A percentile compares a stretch with the other conserved stretches of the same genome.
These are phyloP conservation scores for Podospora didyma DNA, from an alignment of 495 filamentous ascomycete genomes.

Conservation along the genomic window DNA sequence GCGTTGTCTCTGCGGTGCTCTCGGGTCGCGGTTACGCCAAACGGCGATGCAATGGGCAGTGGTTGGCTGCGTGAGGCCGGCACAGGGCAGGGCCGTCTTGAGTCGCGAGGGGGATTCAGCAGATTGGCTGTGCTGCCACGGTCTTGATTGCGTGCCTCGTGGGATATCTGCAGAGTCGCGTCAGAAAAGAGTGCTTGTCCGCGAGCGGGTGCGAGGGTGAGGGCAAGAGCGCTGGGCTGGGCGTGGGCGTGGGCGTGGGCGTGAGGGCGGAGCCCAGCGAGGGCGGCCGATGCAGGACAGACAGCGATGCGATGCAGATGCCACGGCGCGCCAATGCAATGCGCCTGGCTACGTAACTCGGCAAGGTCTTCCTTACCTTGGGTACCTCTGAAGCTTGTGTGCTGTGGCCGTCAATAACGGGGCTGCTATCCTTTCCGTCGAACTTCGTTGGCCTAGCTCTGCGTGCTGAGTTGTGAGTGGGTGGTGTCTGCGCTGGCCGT, in stretches of 20 bases:
- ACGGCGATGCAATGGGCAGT: conserved; percentile 19
- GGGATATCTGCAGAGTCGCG: conserved; percentile 36
- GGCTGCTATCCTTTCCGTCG: neutral
- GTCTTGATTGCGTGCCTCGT: conserved; percentile 23
- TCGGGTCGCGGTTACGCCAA: conserved; percentile 31
- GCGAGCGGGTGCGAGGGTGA: conserved; percentile 3
- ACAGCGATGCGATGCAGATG: neutral
- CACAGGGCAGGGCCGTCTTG: conserved; percentile 19
- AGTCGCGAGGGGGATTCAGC: conserved; percentile 11
- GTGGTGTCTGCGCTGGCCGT: conserved; percentile 30
- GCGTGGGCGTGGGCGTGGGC: neutral
- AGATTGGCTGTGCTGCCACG: conserved; percentile 28
- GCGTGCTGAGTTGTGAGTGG: conserved; percentile 2
- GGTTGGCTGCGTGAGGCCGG: conserved; percentile 29
- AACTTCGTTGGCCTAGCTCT: neutral
- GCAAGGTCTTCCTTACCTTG: neutral
- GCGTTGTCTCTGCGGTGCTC: conserved; percentile 23
- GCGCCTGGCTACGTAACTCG: neutral
- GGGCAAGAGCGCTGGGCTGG: neutral
- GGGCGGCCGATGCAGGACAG: neutral
- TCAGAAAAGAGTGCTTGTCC: conserved; percentile 26
- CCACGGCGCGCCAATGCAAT: neutral
- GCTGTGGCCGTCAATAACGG: neutral
- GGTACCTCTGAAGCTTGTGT: too few relatives aligned
- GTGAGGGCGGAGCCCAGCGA: neutral